These are phyloP conservation scores for Hygrophorus russula DNA, from an alignment of 768 basidiomycete species.

Conservation along the genomic window DNA sequence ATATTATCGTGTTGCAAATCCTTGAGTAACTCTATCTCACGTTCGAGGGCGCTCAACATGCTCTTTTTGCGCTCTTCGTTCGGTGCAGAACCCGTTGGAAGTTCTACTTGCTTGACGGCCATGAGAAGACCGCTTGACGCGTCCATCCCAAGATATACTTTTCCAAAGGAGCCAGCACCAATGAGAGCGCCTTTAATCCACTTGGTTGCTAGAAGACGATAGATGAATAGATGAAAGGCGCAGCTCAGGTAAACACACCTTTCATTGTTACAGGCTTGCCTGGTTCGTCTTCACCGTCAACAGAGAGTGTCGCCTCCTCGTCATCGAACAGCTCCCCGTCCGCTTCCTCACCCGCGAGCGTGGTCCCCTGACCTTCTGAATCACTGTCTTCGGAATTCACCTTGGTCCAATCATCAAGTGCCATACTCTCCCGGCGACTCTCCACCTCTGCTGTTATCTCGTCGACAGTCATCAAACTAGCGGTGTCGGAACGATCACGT, in stretches of 20 bases:
- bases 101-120: slow-evolving; percentile 96
- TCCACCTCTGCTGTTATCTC: slow-evolving; percentile 96
- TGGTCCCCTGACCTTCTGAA: slow-evolving; percentile 22
- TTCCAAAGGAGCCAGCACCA: slow-evolving; percentile 90
- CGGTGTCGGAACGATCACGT: slow-evolving; percentile 79
- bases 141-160: slow-evolving; percentile 94
- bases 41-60: slow-evolving; percentile 86
- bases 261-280: slow-evolving; percentile 26
- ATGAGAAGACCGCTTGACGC: slow-evolving; percentile 82
- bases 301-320: slow-evolving; percentile 33
- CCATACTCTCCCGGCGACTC: slow-evolving; percentile 48
- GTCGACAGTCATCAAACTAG: slow-evolving; percentile 89
- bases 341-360: slow-evolving; percentile 22
- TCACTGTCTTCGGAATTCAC: slow-evolving; percentile 42
- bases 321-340: slow-evolving; percentile 26
- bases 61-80: slow-evolving; percentile 90
- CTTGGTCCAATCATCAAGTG: slow-evolving; percentile 59
- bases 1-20: slow-evolving; percentile 92
- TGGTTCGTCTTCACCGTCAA: slow-evolving; percentile 31
- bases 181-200: slow-evolving; percentile 98
- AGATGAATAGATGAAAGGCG: slow-evolving; percentile 3
- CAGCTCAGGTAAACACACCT: slow-evolving; percentile 13
- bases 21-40: slow-evolving; percentile 89
- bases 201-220: slow-evolving; percentile 51
- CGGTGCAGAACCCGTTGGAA: slow-evolving; percentile 70